Evolutionary conservation across 108 stramenopile genomes (phyloP).

Genomic region (Epipyxis sp.): DNA sequence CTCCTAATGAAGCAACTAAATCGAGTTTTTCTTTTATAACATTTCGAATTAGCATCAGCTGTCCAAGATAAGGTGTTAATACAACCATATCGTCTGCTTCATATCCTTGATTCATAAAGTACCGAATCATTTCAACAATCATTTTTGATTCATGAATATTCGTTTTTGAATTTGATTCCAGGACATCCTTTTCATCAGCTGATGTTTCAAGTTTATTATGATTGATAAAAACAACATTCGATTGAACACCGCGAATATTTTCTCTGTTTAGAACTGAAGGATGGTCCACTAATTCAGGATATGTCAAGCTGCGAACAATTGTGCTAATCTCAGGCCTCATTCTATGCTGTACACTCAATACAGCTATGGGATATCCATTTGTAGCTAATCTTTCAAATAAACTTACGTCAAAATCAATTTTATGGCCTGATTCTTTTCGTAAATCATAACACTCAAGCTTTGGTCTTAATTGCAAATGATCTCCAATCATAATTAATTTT

Average conservation of each 20-base stretch:
- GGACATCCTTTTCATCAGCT: neutral
- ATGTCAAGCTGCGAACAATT: slow-evolving; percentile 33
- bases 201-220: slow-evolving; percentile 34
- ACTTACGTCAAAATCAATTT: slow-evolving; percentile 46
- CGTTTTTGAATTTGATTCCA: slow-evolving; percentile 31
- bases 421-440: slow-evolving; percentile 49
- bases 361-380: slow-evolving; percentile 37
- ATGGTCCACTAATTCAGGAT: slow-evolving; percentile 24
- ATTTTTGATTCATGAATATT: slow-evolving; percentile 42
- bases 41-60: slow-evolving; percentile 31
- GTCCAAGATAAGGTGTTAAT: slow-evolving; percentile 48
- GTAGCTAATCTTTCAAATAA: slow-evolving; percentile 51
- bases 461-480: slow-evolving; percentile 74
- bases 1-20: slow-evolving; percentile 23
- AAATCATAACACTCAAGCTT: slow-evolving; percentile 65
- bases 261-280: slow-evolving; percentile 30
- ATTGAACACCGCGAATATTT: neutral
- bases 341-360: slow-evolving; percentile 45
- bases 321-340: slow-evolving; percentile 54
- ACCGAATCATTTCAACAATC: slow-evolving; percentile 33
- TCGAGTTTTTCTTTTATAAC: neutral
- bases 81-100: slow-evolving; percentile 36
- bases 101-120: slow-evolving; percentile 42
- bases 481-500: slow-evolving; percentile 73
- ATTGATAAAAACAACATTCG: slow-evolving; percentile 41